Base-by-base conservation (phyloP, 2,329 filamentous ascomycete species). In the Monosporascus sp. region DNA sequence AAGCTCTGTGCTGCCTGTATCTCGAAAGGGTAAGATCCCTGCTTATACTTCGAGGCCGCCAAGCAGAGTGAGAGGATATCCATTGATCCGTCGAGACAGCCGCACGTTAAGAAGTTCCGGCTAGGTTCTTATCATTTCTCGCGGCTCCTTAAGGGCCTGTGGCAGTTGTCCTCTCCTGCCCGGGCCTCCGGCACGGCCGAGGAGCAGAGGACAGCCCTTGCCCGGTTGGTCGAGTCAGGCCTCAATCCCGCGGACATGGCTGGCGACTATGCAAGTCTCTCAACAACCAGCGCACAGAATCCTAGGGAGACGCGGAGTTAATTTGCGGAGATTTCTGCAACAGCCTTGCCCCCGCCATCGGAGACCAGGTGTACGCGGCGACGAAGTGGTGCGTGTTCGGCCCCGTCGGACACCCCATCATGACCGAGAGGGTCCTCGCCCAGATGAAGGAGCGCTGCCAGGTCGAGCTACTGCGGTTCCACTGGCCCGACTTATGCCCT, bases 321-420 rank as follows among this genome's bases (percentile, higher is more conserved):
- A 58, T 70, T 25, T 69, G 64, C 43, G 65, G 66, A 7, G 56
- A 65, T 17, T 70, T 70, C 37, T 62, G 67, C 27, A 63, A 62
- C 45, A 54, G 57, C 3, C 54, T 70, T 70, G 7, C 54, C 61
- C 4, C 55, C 20, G 53, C 55, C 22, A 43, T 64, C 27, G 57
- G 56, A 24, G 38, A 57, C 22, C 45, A 56, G 2, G 51, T 70
- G 7, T 69, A 63, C 27, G 67, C 68, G 0, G 69, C 68, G 7
- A 72, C 67, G 0, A 72, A 71, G 46, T 71, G 65, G 64, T 71
- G 68, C 48, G 55, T 72, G 0, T 72, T 71, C 47, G 55, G 58
- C 7, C 61, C 65, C 0, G 48, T 65, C 7, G 50, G 54, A 2
- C 46, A 50, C 6, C 54, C 62, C 1, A 56, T 70, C 15, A 69